Evolutionary conservation across 371 early-diverging fungal species (phyloP), one percentile per base, ranked within the genome.

Genomic region (Circinella minor): DNA sequence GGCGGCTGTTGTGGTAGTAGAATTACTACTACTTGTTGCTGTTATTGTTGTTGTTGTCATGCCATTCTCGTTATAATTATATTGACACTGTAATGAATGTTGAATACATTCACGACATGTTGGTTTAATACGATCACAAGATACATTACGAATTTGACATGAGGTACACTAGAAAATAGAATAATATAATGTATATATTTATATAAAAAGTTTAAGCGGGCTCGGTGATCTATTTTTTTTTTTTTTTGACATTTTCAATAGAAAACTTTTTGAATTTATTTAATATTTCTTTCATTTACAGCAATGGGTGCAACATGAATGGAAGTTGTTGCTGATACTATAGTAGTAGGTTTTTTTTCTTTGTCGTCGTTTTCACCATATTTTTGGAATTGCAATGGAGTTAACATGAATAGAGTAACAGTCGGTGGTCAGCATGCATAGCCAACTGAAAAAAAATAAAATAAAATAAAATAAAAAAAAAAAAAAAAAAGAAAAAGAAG

Each of bases 101-200:
- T 61, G 18, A 10, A 14, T 47, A 36, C 68, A 68, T 47, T 68
- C 61, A 36, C 51, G 36, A 47, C 68, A 68, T 9, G 68, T 49
- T 47, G 68, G 68, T 61, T 48, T 68, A n/a, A 36, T 47, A 48
- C 61, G 46, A 61, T 68, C 61, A 61, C 68, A 68, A 27, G 20
- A 27, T 4, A 61, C 61, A 13, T 68, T 46, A 15, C 61, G 37
- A 8, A 61, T 60, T 47, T 61, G 43, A 27, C 68, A 68, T 4
- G 47, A 61, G 5, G 47, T 34, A 51, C 68, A 68, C 68, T 68
- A 51, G 51, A n/a, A n/a, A 51, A 51, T 15, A 51, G 51, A 15
- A 51, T 13, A 51, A 51, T 13, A 51, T 13, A 51, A 49, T 4
- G 57, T 54, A 13, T 54, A 15, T 27, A 27, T 27, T 0, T 27